Conservation (phyloP, 257 asterid genomes). For the Solanum infundibuliforme region DNA sequence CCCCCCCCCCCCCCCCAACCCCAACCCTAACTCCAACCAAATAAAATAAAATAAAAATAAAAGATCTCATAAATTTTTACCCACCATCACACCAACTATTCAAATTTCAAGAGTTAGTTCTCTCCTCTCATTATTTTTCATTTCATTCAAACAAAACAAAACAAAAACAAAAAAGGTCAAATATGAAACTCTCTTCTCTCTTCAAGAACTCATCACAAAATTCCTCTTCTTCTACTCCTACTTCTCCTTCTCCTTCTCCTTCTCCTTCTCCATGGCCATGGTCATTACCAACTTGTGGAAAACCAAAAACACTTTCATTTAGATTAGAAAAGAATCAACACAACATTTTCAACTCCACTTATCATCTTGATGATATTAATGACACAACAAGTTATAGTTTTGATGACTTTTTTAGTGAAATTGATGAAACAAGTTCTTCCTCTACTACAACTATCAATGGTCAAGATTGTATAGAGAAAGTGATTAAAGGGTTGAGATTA, state of each 20-base stretch:
- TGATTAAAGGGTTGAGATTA: slow-evolving; percentile 41
- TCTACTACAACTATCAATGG: background rate
- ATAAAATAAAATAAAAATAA: background rate
- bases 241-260: background rate
- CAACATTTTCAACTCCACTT: slow-evolving; percentile 17
- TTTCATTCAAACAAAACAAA: background rate
- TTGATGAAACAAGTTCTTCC: slow-evolving; percentile 1
- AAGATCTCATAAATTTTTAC: background rate
- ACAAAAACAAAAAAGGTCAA: background rate
- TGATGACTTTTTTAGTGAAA: background rate
- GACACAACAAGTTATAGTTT: background rate
- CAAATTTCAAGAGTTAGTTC: slow-evolving; percentile 6
- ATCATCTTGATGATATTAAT: background rate
- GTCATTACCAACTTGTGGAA: slow-evolving; percentile 48
- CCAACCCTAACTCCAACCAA: background rate
- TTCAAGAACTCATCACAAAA: slow-evolving; percentile 34
- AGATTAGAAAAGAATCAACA: slow-evolving; percentile 8
- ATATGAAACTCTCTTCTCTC: slow-evolving; percentile 46
- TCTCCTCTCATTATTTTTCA: background rate
- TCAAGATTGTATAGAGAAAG: slow-evolving; percentile 13
- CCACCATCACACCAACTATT: background rate
- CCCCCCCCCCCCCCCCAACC: background rate
- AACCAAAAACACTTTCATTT: slow-evolving; percentile 56
- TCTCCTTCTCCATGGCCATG: slow-evolving; percentile 11
- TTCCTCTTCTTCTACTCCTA: background rate